Base-by-base conservation (phyloP, 768 basidiomycete species). In the Cantharellus anzutake region DNA sequence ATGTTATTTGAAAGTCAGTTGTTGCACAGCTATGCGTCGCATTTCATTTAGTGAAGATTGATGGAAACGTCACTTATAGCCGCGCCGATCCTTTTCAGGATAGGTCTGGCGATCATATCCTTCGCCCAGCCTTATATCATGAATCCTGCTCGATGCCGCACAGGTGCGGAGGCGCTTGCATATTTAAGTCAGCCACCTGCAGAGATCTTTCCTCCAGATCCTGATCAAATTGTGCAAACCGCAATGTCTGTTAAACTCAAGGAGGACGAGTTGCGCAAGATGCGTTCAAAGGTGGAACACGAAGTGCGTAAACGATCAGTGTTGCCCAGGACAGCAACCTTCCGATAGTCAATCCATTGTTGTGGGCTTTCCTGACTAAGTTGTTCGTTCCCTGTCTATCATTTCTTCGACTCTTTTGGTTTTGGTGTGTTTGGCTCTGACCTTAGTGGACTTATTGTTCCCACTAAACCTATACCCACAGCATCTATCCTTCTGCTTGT, bases 1-100 rank as follows among this genome's bases (percentile, higher is more conserved):
- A 89, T 89, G 66, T 69, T 90, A 20, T 85, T 76, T 63, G 87
- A 90, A 70, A 87, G 86, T 86, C 67, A 37, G 72, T 61, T 34
- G 20, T 29, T 29, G 20, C 20, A 34, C 16, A 29, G 11, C 44
- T 29, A 11, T 1, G 38, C 35, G 14, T 7, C 40, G 11, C 14
- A 48, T 48, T 29, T 20, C 42, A n/a, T 61, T 35, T 44, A 20
- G 4, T 11, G 52, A 11, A 38, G 11, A 14, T 37, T 11, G 48
- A 5, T 14, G 56, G 11, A 60, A 56, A 37, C 56, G 20, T 35
- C 44, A 48, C 35, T 61, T 60, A 89, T 86, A 86, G 4, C 71
- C 86, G 29, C 76, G 82, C 0, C 84, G 82, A 29, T 29, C 73
- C 71, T 90, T 41, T 74, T 85, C 66, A 83, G 87, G n/a, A 73